Conservation (phyloP, 148 eudicot genomes). For the Rhododendron simsii region DNA sequence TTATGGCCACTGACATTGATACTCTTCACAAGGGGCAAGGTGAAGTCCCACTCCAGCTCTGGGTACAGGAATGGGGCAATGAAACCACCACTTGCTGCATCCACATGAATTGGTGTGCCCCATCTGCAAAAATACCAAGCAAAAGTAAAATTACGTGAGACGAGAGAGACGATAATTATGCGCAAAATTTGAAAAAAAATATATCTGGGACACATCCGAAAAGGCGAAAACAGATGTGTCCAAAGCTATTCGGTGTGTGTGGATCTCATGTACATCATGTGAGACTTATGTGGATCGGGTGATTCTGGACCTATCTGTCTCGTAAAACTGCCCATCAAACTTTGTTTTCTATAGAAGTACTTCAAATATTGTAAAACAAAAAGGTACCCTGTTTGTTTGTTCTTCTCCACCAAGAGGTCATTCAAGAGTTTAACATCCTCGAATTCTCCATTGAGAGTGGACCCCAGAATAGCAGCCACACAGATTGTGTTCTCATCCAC, state of each 20-base stretch:
- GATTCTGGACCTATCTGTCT: not conserved
- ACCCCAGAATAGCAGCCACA: slow-evolving; percentile 12
- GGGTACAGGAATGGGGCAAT: slow-evolving; percentile 74
- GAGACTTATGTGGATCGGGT: not conserved
- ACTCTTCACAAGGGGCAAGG: slow-evolving; percentile 62
- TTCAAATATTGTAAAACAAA: not conserved
- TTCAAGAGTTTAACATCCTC: slow-evolving; percentile 15
- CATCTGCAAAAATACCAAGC: slow-evolving; percentile 31
- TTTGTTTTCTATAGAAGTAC: not conserved
- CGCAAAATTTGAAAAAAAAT: too few species aligned
- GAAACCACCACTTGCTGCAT: slow-evolving; percentile 85
- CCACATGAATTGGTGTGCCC: slow-evolving; percentile 83
- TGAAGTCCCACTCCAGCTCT: slow-evolving; percentile 70
- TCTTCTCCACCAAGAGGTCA: slow-evolving; percentile 5
- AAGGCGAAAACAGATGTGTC: not conserved
- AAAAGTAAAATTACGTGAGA: not conserved
- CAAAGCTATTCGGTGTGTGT: not conserved
- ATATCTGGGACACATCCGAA: not conserved
- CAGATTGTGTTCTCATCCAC: slow-evolving; percentile 17
- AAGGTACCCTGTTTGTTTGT: slow-evolving; percentile 9
- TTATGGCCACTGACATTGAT: slow-evolving; percentile 78
- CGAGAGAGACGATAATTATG: not conserved
- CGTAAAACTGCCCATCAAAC: not conserved
- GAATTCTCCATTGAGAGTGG: slow-evolving; percentile 13
- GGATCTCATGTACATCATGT: not conserved